Conservation (phyloP, 768 basidiomycete genomes). For the Thelephora ganbajun region DNA sequence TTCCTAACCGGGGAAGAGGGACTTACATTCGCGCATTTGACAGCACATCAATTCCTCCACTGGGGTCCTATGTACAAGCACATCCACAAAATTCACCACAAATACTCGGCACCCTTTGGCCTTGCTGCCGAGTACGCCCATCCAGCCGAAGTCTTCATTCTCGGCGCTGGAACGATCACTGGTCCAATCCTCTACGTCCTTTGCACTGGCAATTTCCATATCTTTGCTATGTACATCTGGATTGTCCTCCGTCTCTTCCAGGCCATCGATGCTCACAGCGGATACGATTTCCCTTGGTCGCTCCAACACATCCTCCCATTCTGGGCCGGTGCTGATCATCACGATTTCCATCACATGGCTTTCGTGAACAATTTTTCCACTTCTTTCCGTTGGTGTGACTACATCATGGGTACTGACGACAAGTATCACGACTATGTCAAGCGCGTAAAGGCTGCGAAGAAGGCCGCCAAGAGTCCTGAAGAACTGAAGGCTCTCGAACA, state of each 20-base stretch:
- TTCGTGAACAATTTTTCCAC: constrained; percentile 92
- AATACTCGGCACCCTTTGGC: constrained; percentile 93
- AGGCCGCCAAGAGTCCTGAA: constrained; percentile 28
- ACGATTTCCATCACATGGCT: constrained; percentile 97
- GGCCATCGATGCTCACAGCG: constrained; percentile 93
- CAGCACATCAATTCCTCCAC: constrained; percentile 85
- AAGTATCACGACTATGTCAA: constrained; percentile 77
- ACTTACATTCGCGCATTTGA: constrained; percentile 3
- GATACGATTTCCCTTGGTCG: constrained; percentile 99
- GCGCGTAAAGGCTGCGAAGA: constrained; percentile 48
- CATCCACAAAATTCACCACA: constrained; percentile 97
- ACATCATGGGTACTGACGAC: constrained; percentile 77
- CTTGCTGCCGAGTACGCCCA: constrained; percentile 97
- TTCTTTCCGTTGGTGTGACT: constrained; percentile 90
- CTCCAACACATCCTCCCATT: constrained; percentile 84
- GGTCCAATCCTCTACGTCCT: constrained; percentile 82
- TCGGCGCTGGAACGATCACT: constrained; percentile 81
- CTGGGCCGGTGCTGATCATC: constrained; percentile 96
- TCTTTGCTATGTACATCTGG: constrained; percentile 89
- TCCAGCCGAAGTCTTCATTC: constrained; percentile 89
- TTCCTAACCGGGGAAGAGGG: background rate
- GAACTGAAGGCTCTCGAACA: constrained; percentile 43
- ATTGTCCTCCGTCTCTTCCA: constrained; percentile 91
- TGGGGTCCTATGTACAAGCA: constrained; percentile 74
- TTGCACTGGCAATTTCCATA: constrained; percentile 70